These are phyloP conservation scores for Aspergillus heteromorphus DNA, from an alignment of 495 filamentous ascomycete species.

Conservation along the genomic window DNA sequence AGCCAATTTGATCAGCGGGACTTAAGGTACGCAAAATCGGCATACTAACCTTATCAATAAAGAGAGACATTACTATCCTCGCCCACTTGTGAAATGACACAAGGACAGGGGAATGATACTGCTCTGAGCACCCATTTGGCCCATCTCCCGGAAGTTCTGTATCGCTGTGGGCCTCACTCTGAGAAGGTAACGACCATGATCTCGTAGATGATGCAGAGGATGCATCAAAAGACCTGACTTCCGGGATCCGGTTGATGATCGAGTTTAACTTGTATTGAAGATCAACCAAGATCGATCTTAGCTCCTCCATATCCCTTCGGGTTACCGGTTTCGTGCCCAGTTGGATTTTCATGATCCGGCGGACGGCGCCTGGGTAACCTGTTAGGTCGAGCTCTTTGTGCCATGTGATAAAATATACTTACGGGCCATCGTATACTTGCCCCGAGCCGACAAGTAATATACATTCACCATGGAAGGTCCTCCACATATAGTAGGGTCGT, in stretches of 20 bases:
- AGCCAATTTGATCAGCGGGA: background rate
- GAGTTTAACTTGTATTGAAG: conserved; percentile 42
- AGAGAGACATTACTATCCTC: conserved; percentile 38
- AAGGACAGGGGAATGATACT: conserved; percentile 42
- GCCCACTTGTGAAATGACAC: conserved; percentile 46
- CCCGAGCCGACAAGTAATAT: conserved; percentile 40
- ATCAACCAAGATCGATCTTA: conserved; percentile 38
- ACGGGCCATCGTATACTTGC: conserved; percentile 47
- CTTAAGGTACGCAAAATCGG: background rate
- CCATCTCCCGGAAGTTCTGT: conserved; percentile 34
- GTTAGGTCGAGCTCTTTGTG: conserved; percentile 7
- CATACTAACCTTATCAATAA: conserved; percentile 38
- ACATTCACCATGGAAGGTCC: conserved; percentile 45
- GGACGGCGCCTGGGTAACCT: conserved; percentile 33
- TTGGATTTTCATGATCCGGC: conserved; percentile 42
- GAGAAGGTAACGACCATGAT: conserved; percentile 29
- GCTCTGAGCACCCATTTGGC: conserved; percentile 33
- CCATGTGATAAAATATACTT: conserved; percentile 9
- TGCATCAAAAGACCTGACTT: conserved; percentile 7
- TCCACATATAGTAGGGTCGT: conserved; percentile 40
- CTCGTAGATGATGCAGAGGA: conserved; percentile 16
- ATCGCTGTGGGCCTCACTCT: conserved; percentile 22
- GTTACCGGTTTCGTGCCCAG: conserved; percentile 41
- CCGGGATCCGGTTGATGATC: conserved; percentile 38
- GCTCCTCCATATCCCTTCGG: conserved; percentile 41